Percentiles rank a stretch among this genome's conserved stretches.
phyloP scores from a whole-genome alignment of 306 rosid species.

The Psophocarpus tetragonolobus region DNA sequence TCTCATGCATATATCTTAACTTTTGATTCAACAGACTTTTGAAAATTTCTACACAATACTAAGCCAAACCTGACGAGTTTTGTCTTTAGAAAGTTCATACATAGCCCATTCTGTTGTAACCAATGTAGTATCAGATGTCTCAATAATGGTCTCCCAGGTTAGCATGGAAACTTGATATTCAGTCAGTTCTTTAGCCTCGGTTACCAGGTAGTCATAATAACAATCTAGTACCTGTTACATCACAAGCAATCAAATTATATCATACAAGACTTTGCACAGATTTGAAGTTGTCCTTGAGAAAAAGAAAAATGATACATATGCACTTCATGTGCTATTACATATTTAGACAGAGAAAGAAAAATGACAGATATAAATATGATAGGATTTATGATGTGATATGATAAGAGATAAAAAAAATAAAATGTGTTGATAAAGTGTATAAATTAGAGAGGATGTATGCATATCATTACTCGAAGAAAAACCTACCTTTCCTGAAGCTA shows the following conservation, averaged over 20 bases:
- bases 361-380: too few relatives aligned
- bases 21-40: too few relatives aligned
- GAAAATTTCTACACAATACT: too few relatives aligned
- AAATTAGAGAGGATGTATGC: too few relatives aligned
- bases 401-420: too few relatives aligned
- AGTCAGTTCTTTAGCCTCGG: slow-evolving; percentile 63
- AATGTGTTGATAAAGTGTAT: too few relatives aligned
- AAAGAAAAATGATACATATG: too few relatives aligned
- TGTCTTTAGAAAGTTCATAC: slow-evolving; percentile 78
- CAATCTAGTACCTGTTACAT: slow-evolving; percentile 60
- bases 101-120: slow-evolving; percentile 91
- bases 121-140: slow-evolving; percentile 80
- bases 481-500: slow-evolving; percentile 72
- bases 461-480: too few relatives aligned
- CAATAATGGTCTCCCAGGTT: slow-evolving; percentile 84
- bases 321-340: too few relatives aligned
- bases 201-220: slow-evolving; percentile 60
- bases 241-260: slow-evolving; percentile 25
- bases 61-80: slow-evolving; percentile 73
- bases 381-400: too few relatives aligned
- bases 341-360: too few relatives aligned
- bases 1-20: too few relatives aligned
- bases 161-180: slow-evolving; percentile 66
- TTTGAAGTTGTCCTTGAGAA: neutral
- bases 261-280: neutral